Evolutionary conservation across 1,284 basidiomycete species (phyloP), one percentile per base, ranked within the genome.

Genomic region (Malassezia restricta): DNA sequence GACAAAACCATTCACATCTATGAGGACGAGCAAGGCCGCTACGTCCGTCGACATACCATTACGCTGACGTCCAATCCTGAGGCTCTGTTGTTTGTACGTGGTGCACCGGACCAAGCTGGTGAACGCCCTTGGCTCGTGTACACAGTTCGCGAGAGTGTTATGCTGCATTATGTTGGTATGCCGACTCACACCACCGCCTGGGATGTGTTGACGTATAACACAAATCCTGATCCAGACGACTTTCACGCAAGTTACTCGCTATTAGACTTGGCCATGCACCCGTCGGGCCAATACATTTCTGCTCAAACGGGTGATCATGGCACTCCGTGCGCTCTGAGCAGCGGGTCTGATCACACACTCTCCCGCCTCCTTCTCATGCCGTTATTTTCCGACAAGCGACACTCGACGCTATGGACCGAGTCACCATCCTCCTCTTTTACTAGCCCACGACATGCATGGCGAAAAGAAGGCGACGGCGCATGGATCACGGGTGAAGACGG

Each of bases 401-500:
- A 59, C 11, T 43, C 47, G 11, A 67, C 63, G 17, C 49, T 70
- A 3, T 67, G 57, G 57, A 68, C 67, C 5, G 58, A 56, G 3
- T 54, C 62, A 3, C 41, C 60, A 0, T 59, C 62, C 2, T 58
- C 56, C 15, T 47, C 61, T 6, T 66, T 57, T 35, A 53, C 60
- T 0, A 47, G 58, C 0, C 65, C 66, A 1, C 48, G 68, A 3
- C 68, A 71, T 43, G 47, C 55, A 1, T 71, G 68, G 68, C 39
- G 64, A 11, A 47, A 57, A 0, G 53, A 51, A 1, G 64, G 67
- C 1, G 47, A 55, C 7, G 66, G 30, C 0, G 61, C 57, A n/a
- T 69, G 66, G 67, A 35, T 68, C 30, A 62, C 61, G 17, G 55
- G 58, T 30, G 65, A 71, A 28, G 67, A 71, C 11, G 68, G 68